Evolutionary conservation across 176 grass and related monocot species (phyloP).

Genomic region (Alopecurus myosuroides): DNA sequence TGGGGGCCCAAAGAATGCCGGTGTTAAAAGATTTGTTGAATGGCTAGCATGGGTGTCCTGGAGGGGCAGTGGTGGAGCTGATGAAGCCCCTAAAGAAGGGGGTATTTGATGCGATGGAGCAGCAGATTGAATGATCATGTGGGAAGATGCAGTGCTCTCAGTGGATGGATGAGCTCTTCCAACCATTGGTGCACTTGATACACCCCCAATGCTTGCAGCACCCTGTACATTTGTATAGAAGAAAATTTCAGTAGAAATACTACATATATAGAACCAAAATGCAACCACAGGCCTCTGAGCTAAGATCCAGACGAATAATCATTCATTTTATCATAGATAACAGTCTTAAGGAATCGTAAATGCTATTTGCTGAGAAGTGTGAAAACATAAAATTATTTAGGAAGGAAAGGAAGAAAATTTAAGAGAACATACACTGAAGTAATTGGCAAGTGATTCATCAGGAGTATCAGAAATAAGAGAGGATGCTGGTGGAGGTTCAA

Average conservation of each 20-base stretch:
- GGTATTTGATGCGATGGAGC: conserved; percentile 32
- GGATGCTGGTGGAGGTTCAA: conserved; percentile 50
- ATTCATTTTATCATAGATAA: not conserved
- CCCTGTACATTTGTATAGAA: conserved; percentile 40
- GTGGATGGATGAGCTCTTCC: conserved; percentile 30
- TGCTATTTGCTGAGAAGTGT: not conserved
- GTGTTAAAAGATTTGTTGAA: conserved; percentile 66
- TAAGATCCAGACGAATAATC: not conserved
- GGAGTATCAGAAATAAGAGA: conserved; percentile 37
- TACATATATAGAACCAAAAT: conserved; percentile 8
- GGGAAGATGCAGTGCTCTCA: conserved; percentile 32
- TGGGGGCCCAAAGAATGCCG: conserved; percentile 62
- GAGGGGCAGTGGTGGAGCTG: conserved; percentile 45
- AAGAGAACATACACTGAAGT: conserved; percentile 49
- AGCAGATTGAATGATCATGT: conserved; percentile 24
- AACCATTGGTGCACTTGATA: conserved; percentile 37
- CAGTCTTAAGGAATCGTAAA: not conserved
- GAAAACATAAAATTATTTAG: not conserved
- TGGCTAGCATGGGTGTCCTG: conserved; percentile 10
- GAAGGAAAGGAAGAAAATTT: not conserved
- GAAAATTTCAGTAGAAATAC: not conserved
- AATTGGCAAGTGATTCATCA: conserved; percentile 59
- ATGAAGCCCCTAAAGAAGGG: conserved; percentile 37
- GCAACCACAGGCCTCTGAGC: not conserved
- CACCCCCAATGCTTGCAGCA: conserved; percentile 42